Evolutionary conservation across 1,284 basidiomycete genomes (phyloP), one percentile per base, ranked within the genome.

Genomic region (Golubevia pallescens): DNA sequence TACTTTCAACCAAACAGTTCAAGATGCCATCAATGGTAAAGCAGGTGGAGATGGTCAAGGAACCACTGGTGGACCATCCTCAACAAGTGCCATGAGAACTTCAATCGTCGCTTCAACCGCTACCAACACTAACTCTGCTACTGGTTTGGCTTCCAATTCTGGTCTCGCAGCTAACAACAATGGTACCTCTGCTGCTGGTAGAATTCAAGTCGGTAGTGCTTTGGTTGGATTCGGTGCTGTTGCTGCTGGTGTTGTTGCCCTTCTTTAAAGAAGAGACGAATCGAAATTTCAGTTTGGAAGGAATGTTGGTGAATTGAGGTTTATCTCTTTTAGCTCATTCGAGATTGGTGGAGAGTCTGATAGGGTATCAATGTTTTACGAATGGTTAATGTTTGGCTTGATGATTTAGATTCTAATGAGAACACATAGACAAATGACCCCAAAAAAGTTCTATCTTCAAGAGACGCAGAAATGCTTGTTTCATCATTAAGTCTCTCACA

Each of bases 61-160:
- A 13, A 48, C 42, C 42, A 16, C 42, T 48, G 42, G 10, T 16
- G 16, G 16, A 48, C 42, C 28, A 28, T 28, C 42, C 42, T 48
- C 42, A 48, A 48, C 42, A 13, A 13, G 10, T 48, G 16, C 42
- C 8, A 24, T 13, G 13, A 28, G 57, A 48, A 24, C 60, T 57
- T 81, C 78, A 68, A 74, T 77, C 66, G 70, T 73, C 19, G 71
- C 79, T 42, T 61, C 79, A 34, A 55, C 57, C 20, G 77, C 71
- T 20, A 72, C 73, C 16, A 70, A 74, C 48, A 76, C 83, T 71
- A 77, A 83, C 56, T 57, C 55, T 3, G 71, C 75, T 8, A 77
- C 76, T 48, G 16, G 28, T 28, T 28, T 28, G 28, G 28, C 28
- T 28, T 28, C 28, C 28, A 28, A 28, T 28, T 28, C 28, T 28